These are phyloP conservation scores for Litchi chinensis DNA, from an alignment of 345 rosid species.

Conservation along the genomic window DNA sequence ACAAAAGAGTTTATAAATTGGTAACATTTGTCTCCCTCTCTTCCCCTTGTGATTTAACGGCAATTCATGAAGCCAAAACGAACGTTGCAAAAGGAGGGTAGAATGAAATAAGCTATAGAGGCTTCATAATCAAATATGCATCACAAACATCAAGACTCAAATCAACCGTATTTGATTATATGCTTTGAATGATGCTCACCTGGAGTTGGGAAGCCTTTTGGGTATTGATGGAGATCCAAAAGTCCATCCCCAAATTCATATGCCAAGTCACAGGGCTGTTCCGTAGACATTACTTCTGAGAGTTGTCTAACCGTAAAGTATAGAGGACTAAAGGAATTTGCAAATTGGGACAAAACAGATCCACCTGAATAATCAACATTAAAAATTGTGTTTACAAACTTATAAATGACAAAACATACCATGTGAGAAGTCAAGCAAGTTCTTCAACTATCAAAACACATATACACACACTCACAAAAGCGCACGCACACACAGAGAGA, in stretches of 20 bases:
- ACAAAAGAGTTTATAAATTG: neutral
- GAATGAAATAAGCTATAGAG: neutral
- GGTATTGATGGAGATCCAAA: conserved; percentile 48
- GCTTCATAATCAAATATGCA: neutral
- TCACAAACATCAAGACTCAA: neutral
- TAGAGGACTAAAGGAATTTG: conserved; percentile 52
- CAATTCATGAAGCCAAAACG: conserved; percentile 7
- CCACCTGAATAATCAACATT: conserved; percentile 48
- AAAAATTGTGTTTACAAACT: neutral
- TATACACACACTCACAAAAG: too few species aligned
- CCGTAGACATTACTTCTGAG: conserved; percentile 82
- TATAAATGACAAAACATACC: too few species aligned
- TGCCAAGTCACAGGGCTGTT: conserved; percentile 82
- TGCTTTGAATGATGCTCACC: conserved; percentile 35
- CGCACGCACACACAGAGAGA: too few species aligned
- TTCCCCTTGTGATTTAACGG: neutral
- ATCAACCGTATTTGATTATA: neutral
- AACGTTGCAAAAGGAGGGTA: neutral
- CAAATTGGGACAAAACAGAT: conserved; percentile 44
- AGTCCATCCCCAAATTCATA: conserved; percentile 73
- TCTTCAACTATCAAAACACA: neutral
- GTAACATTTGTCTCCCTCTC: neutral
- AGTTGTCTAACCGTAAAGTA: conserved; percentile 60
- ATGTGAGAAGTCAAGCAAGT: neutral
- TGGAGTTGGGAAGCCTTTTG: conserved; percentile 73